Conservation (phyloP, 1,284 basidiomycete genomes). For the Moesziomyces parantarcticus region DNA sequence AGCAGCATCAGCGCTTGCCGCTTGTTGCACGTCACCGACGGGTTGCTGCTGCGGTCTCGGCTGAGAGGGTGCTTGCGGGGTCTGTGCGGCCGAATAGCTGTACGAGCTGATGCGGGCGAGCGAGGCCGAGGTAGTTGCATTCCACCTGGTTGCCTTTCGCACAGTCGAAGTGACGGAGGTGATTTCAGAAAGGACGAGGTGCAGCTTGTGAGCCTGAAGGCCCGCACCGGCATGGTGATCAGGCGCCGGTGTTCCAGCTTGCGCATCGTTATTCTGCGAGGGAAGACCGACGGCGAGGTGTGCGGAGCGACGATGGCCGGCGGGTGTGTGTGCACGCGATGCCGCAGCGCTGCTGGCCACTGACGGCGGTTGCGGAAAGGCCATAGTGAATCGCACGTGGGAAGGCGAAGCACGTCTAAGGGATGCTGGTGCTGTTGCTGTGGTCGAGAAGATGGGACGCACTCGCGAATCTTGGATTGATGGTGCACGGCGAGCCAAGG, state of each 20-base stretch:
- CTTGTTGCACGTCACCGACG: neutral
- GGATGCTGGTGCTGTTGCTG: neutral
- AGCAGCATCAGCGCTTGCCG: neutral
- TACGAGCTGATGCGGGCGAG: slow-evolving; percentile 44
- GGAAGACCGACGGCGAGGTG: slow-evolving; percentile 14
- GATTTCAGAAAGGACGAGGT: slow-evolving; percentile 88
- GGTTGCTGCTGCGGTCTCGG: slow-evolving; percentile 4
- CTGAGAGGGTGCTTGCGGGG: slow-evolving; percentile 7
- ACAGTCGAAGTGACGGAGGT: slow-evolving; percentile 92
- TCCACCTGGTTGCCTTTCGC: slow-evolving; percentile 75
- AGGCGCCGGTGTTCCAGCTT: slow-evolving; percentile 1
- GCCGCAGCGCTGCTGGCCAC: slow-evolving; percentile 13
- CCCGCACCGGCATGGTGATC: slow-evolving; percentile 4
- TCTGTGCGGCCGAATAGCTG: slow-evolving; percentile 39
- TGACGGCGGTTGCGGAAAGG: slow-evolving; percentile 3
- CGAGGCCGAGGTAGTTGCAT: slow-evolving; percentile 38
- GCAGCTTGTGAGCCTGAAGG: slow-evolving; percentile 67
- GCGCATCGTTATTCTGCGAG: neutral
- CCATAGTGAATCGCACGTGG: slow-evolving; percentile 3
- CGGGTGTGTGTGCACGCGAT: slow-evolving; percentile 25
- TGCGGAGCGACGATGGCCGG: slow-evolving; percentile 38
- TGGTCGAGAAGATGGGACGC: neutral
- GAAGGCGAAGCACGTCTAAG: neutral
- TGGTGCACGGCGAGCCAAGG: no score
- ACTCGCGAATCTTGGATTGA: neutral